phyloP scores from a whole-genome alignment of 73 alveolate species.

The Tetrahymena thermophila region DNA sequence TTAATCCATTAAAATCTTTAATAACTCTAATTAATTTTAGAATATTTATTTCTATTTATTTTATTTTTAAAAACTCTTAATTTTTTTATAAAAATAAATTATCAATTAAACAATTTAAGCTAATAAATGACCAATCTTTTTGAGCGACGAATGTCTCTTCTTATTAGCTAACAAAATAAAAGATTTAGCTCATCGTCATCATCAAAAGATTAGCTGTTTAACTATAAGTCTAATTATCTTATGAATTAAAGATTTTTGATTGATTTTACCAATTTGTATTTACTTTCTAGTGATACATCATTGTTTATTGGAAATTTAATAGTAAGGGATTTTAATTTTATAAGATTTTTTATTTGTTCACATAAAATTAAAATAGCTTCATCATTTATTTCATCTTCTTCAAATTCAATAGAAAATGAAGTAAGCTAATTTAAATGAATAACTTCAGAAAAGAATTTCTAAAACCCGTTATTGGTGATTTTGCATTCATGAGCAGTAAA shows the following conservation, averaged over 20 bases:
- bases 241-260: background rate
- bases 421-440: background rate
- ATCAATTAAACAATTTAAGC: background rate
- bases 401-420: background rate
- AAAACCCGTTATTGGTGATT: background rate
- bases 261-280: background rate
- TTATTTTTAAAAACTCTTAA: no score
- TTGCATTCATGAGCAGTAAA: background rate
- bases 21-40: no score
- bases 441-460: background rate
- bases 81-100: no score
- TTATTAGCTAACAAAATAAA: background rate
- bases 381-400: background rate
- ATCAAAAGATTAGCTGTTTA: background rate
- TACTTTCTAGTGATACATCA: background rate
- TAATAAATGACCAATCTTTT: background rate
- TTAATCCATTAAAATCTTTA: no score
- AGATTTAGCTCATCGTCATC: background rate
- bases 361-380: background rate
- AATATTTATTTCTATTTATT: no score
- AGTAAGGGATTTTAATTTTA: background rate
- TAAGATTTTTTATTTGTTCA: background rate
- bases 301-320: background rate
- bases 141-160: background rate
- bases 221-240: background rate